Evolutionary conservation across 495 filamentous ascomycete genomes (phyloP).

Genomic region (Xeromyces bisporus): DNA sequence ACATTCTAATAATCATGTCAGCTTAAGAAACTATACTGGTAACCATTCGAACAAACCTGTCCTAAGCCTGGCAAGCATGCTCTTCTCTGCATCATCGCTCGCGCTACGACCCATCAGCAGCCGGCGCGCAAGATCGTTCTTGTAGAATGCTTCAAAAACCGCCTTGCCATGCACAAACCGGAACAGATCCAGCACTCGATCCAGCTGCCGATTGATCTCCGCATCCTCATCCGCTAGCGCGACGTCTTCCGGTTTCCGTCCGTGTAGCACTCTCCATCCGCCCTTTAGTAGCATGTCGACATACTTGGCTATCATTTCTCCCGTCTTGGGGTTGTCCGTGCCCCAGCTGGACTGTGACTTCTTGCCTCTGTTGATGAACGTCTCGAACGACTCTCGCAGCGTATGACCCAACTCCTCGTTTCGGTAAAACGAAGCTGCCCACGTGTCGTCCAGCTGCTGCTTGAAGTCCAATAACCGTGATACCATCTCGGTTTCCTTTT

Average conservation of each 20-base stretch:
- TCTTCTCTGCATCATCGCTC: constrained; percentile 84
- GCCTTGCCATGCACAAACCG: constrained; percentile 94
- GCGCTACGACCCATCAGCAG: constrained; percentile 82
- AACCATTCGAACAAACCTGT: constrained; percentile 37
- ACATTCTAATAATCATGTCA: constrained; percentile 42
- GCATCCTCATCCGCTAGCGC: constrained; percentile 70
- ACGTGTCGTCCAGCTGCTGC: constrained; percentile 56
- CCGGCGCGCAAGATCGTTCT: constrained; percentile 80
- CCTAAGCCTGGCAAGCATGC: constrained; percentile 82
- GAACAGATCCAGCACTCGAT: constrained; percentile 84
- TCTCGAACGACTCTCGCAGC: constrained; percentile 67
- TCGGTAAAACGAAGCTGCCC: constrained; percentile 51
- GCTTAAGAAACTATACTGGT: constrained; percentile 2
- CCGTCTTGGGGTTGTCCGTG: constrained; percentile 78
- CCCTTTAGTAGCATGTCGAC: constrained; percentile 80
- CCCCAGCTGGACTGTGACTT: constrained; percentile 47
- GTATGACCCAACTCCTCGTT: constrained; percentile 58
- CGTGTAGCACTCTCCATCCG: constrained; percentile 56
- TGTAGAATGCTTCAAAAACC: constrained; percentile 97
- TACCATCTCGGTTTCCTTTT: constrained; percentile 73
- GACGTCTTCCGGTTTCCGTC: constrained; percentile 23
- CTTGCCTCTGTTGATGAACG: constrained; percentile 77
- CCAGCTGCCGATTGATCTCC: constrained; percentile 76
- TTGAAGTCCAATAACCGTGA: constrained; percentile 67
- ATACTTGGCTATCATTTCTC: constrained; percentile 97